These are phyloP conservation scores for Neocatenulostroma microsporum DNA, from an alignment of 2,329 filamentous ascomycete genomes.

Conservation along the genomic window DNA sequence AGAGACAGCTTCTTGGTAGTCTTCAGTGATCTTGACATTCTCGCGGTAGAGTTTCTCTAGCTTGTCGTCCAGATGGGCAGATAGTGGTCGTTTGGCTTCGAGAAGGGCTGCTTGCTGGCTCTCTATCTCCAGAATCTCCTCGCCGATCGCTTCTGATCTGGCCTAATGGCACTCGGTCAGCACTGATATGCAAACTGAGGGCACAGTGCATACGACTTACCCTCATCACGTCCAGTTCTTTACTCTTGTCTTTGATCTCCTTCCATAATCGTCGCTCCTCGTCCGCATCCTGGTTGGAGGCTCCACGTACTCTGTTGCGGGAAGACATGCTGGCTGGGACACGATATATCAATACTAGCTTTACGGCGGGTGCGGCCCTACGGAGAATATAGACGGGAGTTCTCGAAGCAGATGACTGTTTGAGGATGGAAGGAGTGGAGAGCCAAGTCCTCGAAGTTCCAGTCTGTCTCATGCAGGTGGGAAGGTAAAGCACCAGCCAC, in stretches of 20 bases:
- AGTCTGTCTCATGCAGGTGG: no score
- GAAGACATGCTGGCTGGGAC: conserved; percentile 33
- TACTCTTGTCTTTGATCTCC: conserved; percentile 39
- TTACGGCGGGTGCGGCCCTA: not conserved
- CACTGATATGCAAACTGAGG: no score
- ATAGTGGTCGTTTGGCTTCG: conserved; percentile 22
- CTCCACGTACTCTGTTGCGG: conserved; percentile 37
- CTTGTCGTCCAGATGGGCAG: conserved; percentile 36
- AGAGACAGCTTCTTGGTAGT: conserved; percentile 27
- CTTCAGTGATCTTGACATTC: conserved; percentile 42
- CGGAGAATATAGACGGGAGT: no score
- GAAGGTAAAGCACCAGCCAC: no score
- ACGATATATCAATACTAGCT: not conserved
- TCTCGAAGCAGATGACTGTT: no score
- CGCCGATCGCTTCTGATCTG: conserved; percentile 28
- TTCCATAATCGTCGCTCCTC: conserved; percentile 45
- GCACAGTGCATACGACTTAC: conserved; percentile 37
- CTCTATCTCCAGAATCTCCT: conserved; percentile 31
- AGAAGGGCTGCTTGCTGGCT: conserved; percentile 27
- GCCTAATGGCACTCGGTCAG: no score
- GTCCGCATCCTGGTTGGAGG: conserved; percentile 43
- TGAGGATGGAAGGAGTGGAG: no score
- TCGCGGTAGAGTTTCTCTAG: conserved; percentile 41
- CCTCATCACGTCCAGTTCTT: conserved; percentile 40
- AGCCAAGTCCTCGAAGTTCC: no score